phyloP scores from a whole-genome alignment of 2,329 filamentous ascomycete genomes.

The Fusarium burgessii region DNA sequence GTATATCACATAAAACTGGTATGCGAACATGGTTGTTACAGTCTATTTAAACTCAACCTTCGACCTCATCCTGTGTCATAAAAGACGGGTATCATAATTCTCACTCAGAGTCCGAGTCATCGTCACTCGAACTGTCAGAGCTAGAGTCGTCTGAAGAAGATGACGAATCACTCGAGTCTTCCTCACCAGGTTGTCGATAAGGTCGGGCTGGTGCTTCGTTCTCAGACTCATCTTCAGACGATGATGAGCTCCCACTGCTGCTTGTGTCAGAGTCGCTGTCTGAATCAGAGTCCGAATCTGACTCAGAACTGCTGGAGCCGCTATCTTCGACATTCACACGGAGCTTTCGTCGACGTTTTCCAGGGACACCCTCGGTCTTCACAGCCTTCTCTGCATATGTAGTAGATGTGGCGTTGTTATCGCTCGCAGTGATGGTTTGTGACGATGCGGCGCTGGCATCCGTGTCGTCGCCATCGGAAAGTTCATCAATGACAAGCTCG shows the following conservation, averaged over 20 bases:
- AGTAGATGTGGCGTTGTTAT: constrained; percentile 42
- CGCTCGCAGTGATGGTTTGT: constrained; percentile 47
- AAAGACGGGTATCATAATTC: constrained; percentile 27
- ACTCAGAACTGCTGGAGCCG: constrained; percentile 54
- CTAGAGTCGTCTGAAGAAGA: constrained; percentile 53
- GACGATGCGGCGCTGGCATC: constrained; percentile 50
- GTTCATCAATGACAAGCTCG: constrained; percentile 67
- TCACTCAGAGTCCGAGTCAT: constrained; percentile 42
- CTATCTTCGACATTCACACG: constrained; percentile 60
- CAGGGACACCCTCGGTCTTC: constrained; percentile 57
- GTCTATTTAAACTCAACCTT: constrained; percentile 39
- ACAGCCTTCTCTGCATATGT: constrained; percentile 54
- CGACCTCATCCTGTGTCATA: constrained; percentile 16
- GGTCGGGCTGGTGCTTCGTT: constrained; percentile 40
- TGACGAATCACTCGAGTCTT: constrained; percentile 44
- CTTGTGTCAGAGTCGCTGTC: constrained; percentile 50
- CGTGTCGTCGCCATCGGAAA: constrained; percentile 63
- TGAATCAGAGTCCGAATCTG: constrained; percentile 51
- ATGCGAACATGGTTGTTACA: constrained; percentile 39
- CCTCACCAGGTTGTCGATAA: constrained; percentile 49
- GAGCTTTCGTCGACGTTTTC: constrained; percentile 65
- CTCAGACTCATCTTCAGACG: constrained; percentile 51
- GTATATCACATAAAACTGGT: constrained; percentile 42
- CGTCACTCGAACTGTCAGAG: constrained; percentile 47
- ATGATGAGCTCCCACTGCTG: constrained; percentile 53